Percentiles rank a stretch among this genome's conserved stretches.
These are phyloP conservation scores for Spongospora subterranea DNA, from an alignment of 208 protist genomes.

Conservation along the genomic window DNA sequence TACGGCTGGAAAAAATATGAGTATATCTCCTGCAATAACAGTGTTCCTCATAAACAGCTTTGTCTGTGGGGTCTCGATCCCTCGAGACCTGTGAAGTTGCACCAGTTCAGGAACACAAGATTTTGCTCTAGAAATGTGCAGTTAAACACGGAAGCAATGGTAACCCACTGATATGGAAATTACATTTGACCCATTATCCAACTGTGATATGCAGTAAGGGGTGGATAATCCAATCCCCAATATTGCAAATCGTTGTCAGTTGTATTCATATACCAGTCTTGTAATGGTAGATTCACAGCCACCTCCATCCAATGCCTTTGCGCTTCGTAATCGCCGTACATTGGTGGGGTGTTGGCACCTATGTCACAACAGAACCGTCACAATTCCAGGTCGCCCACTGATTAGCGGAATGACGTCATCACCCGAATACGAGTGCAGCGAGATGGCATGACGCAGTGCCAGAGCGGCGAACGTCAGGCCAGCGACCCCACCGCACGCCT, in stretches of 20 bases:
- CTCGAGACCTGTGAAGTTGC: slow-evolving; percentile 75
- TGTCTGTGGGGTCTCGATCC: slow-evolving; percentile 71
- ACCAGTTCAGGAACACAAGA: slow-evolving; percentile 70
- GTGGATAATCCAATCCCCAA: slow-evolving; percentile 93
- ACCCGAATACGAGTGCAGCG: slow-evolving; percentile 62
- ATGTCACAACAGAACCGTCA: neutral
- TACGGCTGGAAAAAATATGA: slow-evolving; percentile 76
- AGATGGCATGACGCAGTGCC: slow-evolving; percentile 1
- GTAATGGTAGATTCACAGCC: slow-evolving; percentile 74
- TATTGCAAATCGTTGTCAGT: slow-evolving; percentile 83
- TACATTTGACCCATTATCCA: slow-evolving; percentile 75
- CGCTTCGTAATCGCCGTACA: slow-evolving; percentile 90
- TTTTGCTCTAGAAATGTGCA: slow-evolving; percentile 34
- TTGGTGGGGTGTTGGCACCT: slow-evolving; percentile 76
- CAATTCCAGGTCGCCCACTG: no score
- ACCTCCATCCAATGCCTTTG: slow-evolving; percentile 94
- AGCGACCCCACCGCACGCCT: neutral
- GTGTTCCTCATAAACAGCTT: slow-evolving; percentile 83
- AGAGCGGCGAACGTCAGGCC: neutral
- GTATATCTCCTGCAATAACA: slow-evolving; percentile 77
- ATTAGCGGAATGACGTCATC: no score
- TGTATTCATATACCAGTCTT: slow-evolving; percentile 73
- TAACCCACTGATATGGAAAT: neutral
- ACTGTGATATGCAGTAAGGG: slow-evolving; percentile 83
- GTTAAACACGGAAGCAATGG: slow-evolving; percentile 20